Evolutionary conservation across 2,329 filamentous ascomycete species (phyloP), one percentile per base, ranked within the genome.

Genomic region (Aschersonia sp.): DNA sequence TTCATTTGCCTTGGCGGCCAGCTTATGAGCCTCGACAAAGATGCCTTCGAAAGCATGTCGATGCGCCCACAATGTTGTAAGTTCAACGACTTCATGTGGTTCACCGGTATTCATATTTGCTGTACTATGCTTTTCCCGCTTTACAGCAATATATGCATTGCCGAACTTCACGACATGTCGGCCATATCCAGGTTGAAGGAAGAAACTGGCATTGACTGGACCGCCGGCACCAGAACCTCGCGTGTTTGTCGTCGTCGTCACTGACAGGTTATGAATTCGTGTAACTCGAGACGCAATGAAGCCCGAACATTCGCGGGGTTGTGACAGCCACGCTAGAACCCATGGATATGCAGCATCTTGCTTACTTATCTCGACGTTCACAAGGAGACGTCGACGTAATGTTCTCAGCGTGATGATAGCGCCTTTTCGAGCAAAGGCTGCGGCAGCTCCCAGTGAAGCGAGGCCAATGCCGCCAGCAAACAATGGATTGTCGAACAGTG

Each of bases 291-390:
- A 74, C 28, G 73, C 72, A 38, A 82, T 66, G 59, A 74, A 84
- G 51, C 73, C 85, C 55, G 58, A 70, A 59, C 71, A 65, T 48
- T 80, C 75, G 46, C 89, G 86, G 54, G 88, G 87, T 48, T 87
- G 77, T 5, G 89, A 89, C 63, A 98, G 85, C 89, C 92, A 98
- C 54, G 89, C 83, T 7, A 98, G 74, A 42, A 98, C 80, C 91
- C 89, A 97, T 41, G 82, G 82, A 62, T 97, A 98, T 2, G 91
- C 89, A 43, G 88, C 81, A 66, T 98, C 92, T 58, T 91, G 86
- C 61, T 88, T 85, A 64, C 86, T 91, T 65, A 98, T 95, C 66
- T 98, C 92, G 58, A 98, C 81, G 58, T 96, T 89, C 57, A 97
- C 87, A 31, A 98, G 80, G 68, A 98, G 80, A 45, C 91, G 86